phyloP scores from a whole-genome alignment of 2,329 filamentous ascomycete genomes.

The Cyphellophora europaea region DNA sequence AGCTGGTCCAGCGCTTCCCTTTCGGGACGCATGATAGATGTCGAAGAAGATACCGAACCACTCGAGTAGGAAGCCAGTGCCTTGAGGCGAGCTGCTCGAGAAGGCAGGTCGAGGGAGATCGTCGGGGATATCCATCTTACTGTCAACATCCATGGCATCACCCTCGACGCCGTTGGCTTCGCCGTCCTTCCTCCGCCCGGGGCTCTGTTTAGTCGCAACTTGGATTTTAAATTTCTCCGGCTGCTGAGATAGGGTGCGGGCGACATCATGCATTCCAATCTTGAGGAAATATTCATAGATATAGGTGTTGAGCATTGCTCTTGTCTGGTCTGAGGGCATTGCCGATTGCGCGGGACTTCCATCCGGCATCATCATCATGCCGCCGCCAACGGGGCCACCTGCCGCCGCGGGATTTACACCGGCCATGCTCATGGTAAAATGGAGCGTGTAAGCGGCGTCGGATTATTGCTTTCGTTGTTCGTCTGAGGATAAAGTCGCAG shows the following conservation, averaged over 20 bases:
- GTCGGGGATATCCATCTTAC: constrained; percentile 67
- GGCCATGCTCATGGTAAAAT: constrained; percentile 42
- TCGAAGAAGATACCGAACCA: constrained; percentile 99
- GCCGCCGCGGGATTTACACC: constrained; percentile 43
- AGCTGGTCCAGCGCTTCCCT: constrained; percentile 39
- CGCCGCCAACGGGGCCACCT: constrained; percentile 47
- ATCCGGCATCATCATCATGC: constrained; percentile 44
- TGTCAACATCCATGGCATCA: constrained; percentile 73
- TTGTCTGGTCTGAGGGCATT: constrained; percentile 26
- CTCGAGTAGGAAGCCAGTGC: constrained; percentile 76
- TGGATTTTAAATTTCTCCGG: constrained; percentile 54
- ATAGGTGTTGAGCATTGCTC: constrained; percentile 49
- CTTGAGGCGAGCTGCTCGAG: constrained; percentile 41
- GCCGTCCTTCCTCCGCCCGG: constrained; percentile 57
- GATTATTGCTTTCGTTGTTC: too few species aligned
- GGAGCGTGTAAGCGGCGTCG: too few species aligned
- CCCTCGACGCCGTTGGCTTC: constrained; percentile 66
- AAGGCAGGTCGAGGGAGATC: constrained; percentile 59
- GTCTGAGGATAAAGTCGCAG: too few species aligned
- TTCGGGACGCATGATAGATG: constrained; percentile 76
- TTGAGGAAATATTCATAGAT: constrained; percentile 73
- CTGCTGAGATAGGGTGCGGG: constrained; percentile 60
- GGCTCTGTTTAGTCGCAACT: constrained; percentile 53
- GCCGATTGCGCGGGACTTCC: constrained; percentile 32
- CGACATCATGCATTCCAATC: constrained; percentile 74